Base-by-base conservation (phyloP, 768 basidiomycete genomes). In the Pleurotus citrinopileatus region DNA sequence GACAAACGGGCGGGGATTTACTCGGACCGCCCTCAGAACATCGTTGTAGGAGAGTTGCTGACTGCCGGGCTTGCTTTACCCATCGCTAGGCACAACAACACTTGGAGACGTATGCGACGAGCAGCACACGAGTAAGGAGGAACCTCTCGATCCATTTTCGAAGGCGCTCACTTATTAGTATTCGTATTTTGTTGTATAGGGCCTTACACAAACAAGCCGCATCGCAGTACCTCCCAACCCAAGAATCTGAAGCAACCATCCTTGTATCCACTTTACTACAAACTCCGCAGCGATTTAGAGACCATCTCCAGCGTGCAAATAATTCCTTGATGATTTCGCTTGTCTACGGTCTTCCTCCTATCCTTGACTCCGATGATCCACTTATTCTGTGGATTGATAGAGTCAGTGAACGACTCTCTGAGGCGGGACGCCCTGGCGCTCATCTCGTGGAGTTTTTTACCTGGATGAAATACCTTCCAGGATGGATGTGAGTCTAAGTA, bases 361-460 rank as follows among this genome's bases (percentile, higher is more conserved):
- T 27, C 55, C 59, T 25, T 17, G 47, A 8, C 38, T 65, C 15
- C n/a, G n/a, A 4, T 25, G 25, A 17, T 52, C 61, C 32, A 56
- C 58, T 38, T 59, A 62, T 29, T 66, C 66, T 17, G 57, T 65
- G 9, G 48, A 54, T 15, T 62, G 70, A 40, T 40, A 7, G 17
- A 15, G 7, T 40, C 17, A 19, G 38, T 12, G 13, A 40, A 19
- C 38, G 17, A 3, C 52, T 71, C 32, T 63, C 62, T 26, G 57
- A 57, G 4, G 68, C 73, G 1, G 63, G 62, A 4, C 62, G 61
- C 40, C 73, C 72, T 17, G 73, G 72, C 9, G 61, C 63, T 10
- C 63, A 67, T 55, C 27, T 67, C 20, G 70, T 71, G 15, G 72
- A 73, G 48, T 62, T 65, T 37, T 70, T 73, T 43, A 58, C 69